phyloP scores from a whole-genome alignment of 495 filamentous ascomycete species.

The Penicillium manginii region DNA sequence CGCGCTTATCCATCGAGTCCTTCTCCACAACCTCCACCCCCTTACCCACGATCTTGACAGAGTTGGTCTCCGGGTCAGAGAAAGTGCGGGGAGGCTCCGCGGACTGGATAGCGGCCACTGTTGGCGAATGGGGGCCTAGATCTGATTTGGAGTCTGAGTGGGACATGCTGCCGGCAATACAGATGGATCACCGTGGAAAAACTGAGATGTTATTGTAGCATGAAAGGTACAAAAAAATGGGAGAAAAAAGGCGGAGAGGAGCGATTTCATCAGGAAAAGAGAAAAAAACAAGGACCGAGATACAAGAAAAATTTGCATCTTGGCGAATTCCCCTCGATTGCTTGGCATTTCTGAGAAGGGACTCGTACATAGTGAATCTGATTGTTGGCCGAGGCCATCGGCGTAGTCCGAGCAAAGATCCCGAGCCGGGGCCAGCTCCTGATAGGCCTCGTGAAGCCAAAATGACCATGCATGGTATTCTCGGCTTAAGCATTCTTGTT shows the following conservation, averaged over 20 bases:
- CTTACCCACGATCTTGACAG: slow-evolving; percentile 16
- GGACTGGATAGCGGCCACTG: slow-evolving; percentile 19
- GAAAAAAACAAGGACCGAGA: neutral
- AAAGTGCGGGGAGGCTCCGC: slow-evolving; percentile 9
- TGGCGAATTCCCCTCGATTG: slow-evolving; percentile 14
- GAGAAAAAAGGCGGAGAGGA: neutral
- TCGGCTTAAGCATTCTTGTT: no score
- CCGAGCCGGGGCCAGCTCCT: no score
- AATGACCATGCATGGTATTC: no score
- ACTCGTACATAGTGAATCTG: neutral
- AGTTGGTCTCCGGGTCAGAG: slow-evolving; percentile 15
- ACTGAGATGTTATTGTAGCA: neutral
- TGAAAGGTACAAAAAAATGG: slow-evolving; percentile 1
- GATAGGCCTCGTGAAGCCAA: no score
- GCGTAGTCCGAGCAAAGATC: neutral
- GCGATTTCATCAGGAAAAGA: neutral
- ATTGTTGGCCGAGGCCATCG: slow-evolving; percentile 1
- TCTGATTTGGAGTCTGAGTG: slow-evolving; percentile 9
- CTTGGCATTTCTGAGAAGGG: slow-evolving; percentile 1
- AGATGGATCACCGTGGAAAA: neutral
- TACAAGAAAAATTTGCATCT: slow-evolving; percentile 8
- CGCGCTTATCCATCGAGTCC: slow-evolving; percentile 16
- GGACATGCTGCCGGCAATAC: slow-evolving; percentile 13
- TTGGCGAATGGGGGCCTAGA: slow-evolving; percentile 16
- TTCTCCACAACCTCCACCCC: slow-evolving; percentile 25